Conservation (phyloP, 108 stramenopile genomes). For the Aureococcus anophagefferens region DNA sequence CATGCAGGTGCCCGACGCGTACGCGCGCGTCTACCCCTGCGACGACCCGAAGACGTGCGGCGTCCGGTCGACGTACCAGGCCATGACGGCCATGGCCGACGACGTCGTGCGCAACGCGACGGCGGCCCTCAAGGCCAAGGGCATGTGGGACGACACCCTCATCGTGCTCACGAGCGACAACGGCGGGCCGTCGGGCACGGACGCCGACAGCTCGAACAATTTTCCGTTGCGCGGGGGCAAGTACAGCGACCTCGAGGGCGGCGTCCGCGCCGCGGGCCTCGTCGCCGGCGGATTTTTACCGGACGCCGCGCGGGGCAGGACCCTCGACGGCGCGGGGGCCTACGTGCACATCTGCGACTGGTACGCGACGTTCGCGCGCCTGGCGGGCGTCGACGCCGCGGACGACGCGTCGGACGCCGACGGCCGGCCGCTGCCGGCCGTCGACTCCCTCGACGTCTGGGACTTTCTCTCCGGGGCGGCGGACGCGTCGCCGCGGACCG, state of each 20-base stretch:
- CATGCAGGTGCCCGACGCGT: not conserved
- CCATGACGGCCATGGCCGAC: slow-evolving; percentile 7
- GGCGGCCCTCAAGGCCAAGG: not conserved
- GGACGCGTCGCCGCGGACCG: too few relatives aligned
- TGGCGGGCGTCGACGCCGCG: slow-evolving; percentile 28
- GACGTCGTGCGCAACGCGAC: not conserved
- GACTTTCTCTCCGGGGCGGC: not conserved
- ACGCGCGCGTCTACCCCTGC: not conserved
- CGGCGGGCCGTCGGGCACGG: slow-evolving; percentile 7
- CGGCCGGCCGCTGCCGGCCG: slow-evolving; percentile 5
- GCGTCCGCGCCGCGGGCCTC: slow-evolving; percentile 7
- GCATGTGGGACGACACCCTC: slow-evolving; percentile 9
- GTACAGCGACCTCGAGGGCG: slow-evolving; percentile 14
- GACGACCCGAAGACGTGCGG: not conserved
- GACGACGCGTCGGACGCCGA: slow-evolving; percentile 1
- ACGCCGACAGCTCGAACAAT: slow-evolving; percentile 21
- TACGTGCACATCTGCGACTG: slow-evolving; percentile 24
- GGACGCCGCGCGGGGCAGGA: not conserved
- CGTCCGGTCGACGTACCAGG: not conserved
- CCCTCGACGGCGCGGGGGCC: not conserved
- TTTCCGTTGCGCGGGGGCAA: slow-evolving; percentile 17
- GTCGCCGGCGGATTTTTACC: slow-evolving; percentile 11
- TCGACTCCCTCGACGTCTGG: slow-evolving; percentile 7
- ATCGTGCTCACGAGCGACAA: slow-evolving; percentile 10
- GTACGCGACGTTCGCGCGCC: slow-evolving; percentile 25